Evolutionary conservation across 2,329 filamentous ascomycete species (phyloP), one percentile per base, ranked within the genome.

Genomic region (Fusarium circinatum): DNA sequence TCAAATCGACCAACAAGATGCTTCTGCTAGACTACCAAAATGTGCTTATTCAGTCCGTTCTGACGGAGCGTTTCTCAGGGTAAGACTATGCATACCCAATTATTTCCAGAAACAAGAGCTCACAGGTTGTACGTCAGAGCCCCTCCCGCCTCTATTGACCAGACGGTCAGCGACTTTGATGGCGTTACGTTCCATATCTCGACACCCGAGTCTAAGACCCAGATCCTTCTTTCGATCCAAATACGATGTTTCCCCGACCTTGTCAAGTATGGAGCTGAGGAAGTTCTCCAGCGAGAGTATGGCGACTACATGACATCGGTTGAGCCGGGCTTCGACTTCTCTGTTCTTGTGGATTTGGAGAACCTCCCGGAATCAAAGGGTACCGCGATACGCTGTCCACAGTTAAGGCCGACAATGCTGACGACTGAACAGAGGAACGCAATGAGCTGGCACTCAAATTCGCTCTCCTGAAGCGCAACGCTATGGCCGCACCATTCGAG

Each of bases 11-110:
- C 76, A 75, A 77, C 83, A 91, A 81, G 73, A 92, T 92, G 96
- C 91, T 99, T 86, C 92, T 99, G 78, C 92, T 99, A 83, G 97
- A 99, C 86, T 99, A 99, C 81, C 96, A 99, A 84, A 99, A 99
- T 85, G 94, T 97, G 58, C 90, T 99, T 82, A 97, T 99, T 79
- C 95, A 98, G 87, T 96, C 95, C 79, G 91, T 99, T 77, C 90
- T 99, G 76, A 97, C 92, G 78, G 97, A 99, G 87, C 90, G 96
- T 80, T 97, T 99, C 86, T 94, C 93, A 62, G 93, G 93, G 94
- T 96, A 88, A 80, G 85, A 74, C 59, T 58, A 55, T 44, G 34
- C 51, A 65, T 62, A 14, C 47, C 32, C 14, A 11, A 59, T 56
- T 61, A 68, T 72, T 64, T 74, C 20, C 22, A 24, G 61, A 59